Percentiles rank a stretch among this genome's conserved stretches.
These are phyloP conservation scores for Solanum peruvianum DNA, from an alignment of 257 asterid species.

Conservation along the genomic window DNA sequence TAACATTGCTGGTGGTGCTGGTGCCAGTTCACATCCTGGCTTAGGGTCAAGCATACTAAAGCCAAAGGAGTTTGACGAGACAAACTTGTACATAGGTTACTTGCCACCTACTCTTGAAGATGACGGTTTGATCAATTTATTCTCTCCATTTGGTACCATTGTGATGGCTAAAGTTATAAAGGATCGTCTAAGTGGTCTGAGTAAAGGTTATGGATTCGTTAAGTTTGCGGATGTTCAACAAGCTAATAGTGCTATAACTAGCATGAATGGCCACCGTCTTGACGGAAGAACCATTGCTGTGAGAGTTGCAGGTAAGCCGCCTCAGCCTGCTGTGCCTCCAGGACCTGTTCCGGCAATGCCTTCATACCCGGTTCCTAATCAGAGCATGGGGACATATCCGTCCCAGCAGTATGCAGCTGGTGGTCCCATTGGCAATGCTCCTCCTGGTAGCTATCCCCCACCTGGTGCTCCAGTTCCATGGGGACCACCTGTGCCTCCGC, in stretches of 20 bases:
- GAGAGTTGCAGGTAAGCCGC: conserved; percentile 89
- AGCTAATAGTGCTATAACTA: conserved; percentile 79
- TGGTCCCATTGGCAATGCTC: conserved; percentile 51
- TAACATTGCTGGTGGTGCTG: conserved; percentile 14
- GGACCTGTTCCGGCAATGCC: conserved; percentile 68
- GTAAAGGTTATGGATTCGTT: conserved; percentile 95
- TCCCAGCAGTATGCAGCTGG: conserved; percentile 74
- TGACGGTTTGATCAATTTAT: conserved; percentile 69
- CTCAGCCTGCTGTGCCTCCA: conserved; percentile 78
- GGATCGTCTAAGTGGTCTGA: conserved; percentile 62
- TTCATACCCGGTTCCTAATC: conserved; percentile 49
- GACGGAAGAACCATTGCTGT: conserved; percentile 98
- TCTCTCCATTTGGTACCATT: conserved; percentile 78
- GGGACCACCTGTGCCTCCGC: conserved; percentile 67
- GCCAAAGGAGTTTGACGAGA: conserved; percentile 87
- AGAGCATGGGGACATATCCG: conserved; percentile 53
- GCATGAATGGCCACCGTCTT: conserved; percentile 82
- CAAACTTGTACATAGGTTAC: conserved; percentile 80
- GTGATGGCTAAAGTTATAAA: conserved; percentile 96
- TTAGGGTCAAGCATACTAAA: conserved; percentile 39
- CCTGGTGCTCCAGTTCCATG: conserved; percentile 53
- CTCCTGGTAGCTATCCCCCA: conserved; percentile 37
- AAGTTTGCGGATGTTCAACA: conserved; percentile 78
- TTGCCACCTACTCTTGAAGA: conserved; percentile 89
- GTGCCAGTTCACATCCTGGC: conserved; percentile 40